Base-by-base conservation (phyloP, 75 land plant genomes). In the Pinus taeda region DNA sequence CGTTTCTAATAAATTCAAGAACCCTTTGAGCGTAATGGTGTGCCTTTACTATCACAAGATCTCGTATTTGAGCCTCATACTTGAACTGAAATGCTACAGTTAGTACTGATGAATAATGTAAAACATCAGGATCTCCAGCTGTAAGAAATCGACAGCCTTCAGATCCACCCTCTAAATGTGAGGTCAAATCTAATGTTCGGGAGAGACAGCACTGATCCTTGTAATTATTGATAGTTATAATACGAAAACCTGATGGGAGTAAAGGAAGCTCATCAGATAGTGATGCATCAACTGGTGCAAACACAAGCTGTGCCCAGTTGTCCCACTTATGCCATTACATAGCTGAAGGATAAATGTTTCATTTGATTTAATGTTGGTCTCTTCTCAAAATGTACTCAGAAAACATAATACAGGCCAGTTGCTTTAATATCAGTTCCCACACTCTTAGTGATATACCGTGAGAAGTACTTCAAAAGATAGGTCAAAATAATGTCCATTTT, bases 161-260 rank as follows among this genome's bases (percentile, higher is more conserved):
- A n/a, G 75, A 57, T 59, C 83, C 87, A 37, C 81, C 87, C 63
- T 85, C 87, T 37, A 85, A 60, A 60, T 79, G 64, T 1, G 87
- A 85, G 49, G 87, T 85, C 57, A 82, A 73, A 76, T 85, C 87
- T 49, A 85, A 71, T 29, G 87, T 85, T 9, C 86, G 87, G 57
- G 74, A 72, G 53, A 69, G 71, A 20, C 22, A 37, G 71, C 45
- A 39, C 13, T 39, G 71, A 69, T 69, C 71, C 71, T 77, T 56
- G 56, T 79, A 33, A 72, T 64, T 80, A 17, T 83, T 82, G 30
- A 86, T 61, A 60, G 86, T 86, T 26, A 86, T 85, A 57, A 86
- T 86, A 30, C 88, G 88, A 71, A 86, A 86, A 12, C 88, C 88
- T 21, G 88, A 86, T 57, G 88, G 85, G n/a, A 86, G 61, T 36